These are phyloP conservation scores for Trypanosoma avium DNA, from an alignment of 208 protist species.

Conservation along the genomic window DNA sequence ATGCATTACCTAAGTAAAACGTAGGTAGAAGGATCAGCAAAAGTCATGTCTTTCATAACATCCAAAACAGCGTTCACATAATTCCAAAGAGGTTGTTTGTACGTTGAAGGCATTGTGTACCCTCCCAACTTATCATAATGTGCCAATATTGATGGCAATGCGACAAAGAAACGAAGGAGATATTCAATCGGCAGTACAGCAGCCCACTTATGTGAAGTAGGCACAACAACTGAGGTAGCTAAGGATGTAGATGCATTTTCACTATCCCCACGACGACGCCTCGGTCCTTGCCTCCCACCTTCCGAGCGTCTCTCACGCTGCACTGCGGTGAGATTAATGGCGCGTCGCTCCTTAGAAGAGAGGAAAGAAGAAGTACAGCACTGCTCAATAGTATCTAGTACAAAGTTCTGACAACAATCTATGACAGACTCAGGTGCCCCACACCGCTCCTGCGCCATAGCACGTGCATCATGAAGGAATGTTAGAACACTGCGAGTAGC, in stretches of 20 bases:
- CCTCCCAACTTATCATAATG: slow-evolving; percentile 84
- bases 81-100: slow-evolving; percentile 58
- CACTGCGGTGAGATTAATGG: slow-evolving; percentile 32
- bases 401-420: slow-evolving; percentile 51
- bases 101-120: slow-evolving; percentile 50
- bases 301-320: slow-evolving; percentile 29
- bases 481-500: slow-evolving; percentile 38
- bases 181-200: slow-evolving; percentile 78
- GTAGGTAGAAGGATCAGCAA: slow-evolving; percentile 44
- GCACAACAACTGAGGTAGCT: slow-evolving; percentile 12
- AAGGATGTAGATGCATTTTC: slow-evolving; percentile 23
- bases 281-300: slow-evolving; percentile 13
- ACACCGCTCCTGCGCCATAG: slow-evolving; percentile 10
- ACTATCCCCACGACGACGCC: slow-evolving; percentile 11
- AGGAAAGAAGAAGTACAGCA: slow-evolving; percentile 70
- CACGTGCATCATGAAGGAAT: slow-evolving; percentile 50
- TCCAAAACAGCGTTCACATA: slow-evolving; percentile 62
- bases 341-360: slow-evolving; percentile 42
- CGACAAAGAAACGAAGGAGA: slow-evolving; percentile 71
- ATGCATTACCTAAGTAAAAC: slow-evolving; percentile 42
- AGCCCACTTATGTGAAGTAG: slow-evolving; percentile 37
- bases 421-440: slow-evolving; percentile 32
- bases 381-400: slow-evolving; percentile 75
- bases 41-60: slow-evolving; percentile 39
- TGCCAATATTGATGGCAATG: slow-evolving; percentile 66